phyloP scores from a whole-genome alignment of 352 stramenopile species.

The Phytophthora crassamura region DNA sequence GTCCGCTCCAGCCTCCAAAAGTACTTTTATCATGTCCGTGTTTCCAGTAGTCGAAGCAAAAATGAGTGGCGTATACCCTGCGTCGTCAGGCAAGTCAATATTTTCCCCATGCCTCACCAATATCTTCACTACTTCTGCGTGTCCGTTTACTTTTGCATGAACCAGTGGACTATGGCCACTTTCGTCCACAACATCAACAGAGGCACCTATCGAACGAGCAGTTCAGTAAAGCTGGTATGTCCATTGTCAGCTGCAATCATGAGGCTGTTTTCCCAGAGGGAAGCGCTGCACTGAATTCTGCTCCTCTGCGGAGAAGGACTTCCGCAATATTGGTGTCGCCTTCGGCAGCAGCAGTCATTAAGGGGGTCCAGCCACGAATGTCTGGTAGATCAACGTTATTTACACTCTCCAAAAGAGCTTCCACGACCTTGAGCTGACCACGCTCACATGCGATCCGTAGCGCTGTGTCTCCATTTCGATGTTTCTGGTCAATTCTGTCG shows the following conservation, averaged over 20 bases:
- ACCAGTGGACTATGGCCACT: slow-evolving; percentile 1
- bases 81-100: background rate
- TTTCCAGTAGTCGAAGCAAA: background rate
- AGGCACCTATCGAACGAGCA: background rate
- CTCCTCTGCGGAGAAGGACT: background rate
- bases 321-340: background rate
- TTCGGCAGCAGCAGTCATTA: background rate
- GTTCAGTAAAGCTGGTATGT: slow-evolving; percentile 5
- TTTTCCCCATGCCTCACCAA: slow-evolving; percentile 7
- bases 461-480: slow-evolving; percentile 14
- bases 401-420: slow-evolving; percentile 5
- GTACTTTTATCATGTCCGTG: background rate
- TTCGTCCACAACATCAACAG: background rate
- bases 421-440: slow-evolving; percentile 2
- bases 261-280: background rate
- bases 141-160: background rate
- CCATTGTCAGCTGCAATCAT: background rate
- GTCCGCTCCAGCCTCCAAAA: background rate
- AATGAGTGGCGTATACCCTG: background rate
- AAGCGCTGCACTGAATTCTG: background rate
- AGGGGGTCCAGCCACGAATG: background rate
- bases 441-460: slow-evolving; percentile 6
- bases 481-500: slow-evolving; percentile 4
- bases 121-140: slow-evolving; percentile 1
- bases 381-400: background rate